These are phyloP conservation scores for Aspergillus vadensis DNA, from an alignment of 2,329 filamentous ascomycete species.

Conservation along the genomic window DNA sequence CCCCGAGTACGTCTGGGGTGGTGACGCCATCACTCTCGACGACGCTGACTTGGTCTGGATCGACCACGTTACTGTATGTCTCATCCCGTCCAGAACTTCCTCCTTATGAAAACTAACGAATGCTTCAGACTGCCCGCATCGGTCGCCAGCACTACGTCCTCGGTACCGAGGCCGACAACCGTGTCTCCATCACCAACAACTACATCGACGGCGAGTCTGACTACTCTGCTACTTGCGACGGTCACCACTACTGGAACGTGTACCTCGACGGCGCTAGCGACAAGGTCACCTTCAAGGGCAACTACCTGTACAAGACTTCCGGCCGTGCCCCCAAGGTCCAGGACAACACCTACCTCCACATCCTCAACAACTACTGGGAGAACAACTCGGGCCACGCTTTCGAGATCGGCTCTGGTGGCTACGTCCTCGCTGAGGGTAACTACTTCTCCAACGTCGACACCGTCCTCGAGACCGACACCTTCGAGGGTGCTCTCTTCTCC, in stretches of 20 bases:
- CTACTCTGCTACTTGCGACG: conserved; percentile 61
- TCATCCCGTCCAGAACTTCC: neutral
- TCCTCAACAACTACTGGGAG: conserved; percentile 62
- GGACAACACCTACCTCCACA: conserved; percentile 60
- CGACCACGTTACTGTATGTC: conserved; percentile 50
- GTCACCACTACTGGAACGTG: conserved; percentile 62
- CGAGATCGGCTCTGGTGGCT: conserved; percentile 49
- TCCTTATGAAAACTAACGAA: neutral
- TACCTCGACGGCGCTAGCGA: conserved; percentile 61
- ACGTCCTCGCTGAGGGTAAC: conserved; percentile 59
- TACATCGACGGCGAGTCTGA: conserved; percentile 58
- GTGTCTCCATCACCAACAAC: conserved; percentile 62
- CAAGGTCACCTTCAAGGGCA: conserved; percentile 60
- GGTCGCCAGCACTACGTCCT: conserved; percentile 63
- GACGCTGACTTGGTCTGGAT: conserved; percentile 49
- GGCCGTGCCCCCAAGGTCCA: conserved; percentile 61
- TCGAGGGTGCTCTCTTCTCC: conserved; percentile 45
- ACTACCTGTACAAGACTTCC: conserved; percentile 62
- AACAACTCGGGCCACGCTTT: conserved; percentile 59
- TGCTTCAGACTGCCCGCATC: conserved; percentile 54
- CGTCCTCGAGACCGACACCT: conserved; percentile 38
- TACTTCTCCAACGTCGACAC: conserved; percentile 57
- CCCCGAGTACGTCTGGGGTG: conserved; percentile 61
- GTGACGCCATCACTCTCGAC: conserved; percentile 58
- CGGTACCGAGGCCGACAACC: conserved; percentile 55